Base-by-base conservation (phyloP, 495 filamentous ascomycete genomes). In the Halenospora varia region DNA sequence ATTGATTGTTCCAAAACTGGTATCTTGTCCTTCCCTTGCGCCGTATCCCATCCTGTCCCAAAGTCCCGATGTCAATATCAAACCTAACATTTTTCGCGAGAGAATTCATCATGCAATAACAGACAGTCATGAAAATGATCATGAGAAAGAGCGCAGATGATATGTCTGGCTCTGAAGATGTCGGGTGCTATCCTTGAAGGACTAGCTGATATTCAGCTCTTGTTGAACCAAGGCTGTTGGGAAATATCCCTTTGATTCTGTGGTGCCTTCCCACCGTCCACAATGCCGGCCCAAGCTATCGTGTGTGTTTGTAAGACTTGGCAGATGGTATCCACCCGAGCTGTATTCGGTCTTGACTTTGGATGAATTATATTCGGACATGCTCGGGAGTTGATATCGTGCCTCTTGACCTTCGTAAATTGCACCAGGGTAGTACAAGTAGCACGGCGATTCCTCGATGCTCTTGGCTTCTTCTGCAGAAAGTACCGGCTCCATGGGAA, bases 281-380 rank as follows among this genome's bases (percentile, higher is more conserved):
- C 62, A 65, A 20, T 53, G 49, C 25, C 63, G 41, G 8, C 60
- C 61, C 19, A 57, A 41, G 0, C 51, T 35, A 10, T 59, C 62
- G 13, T 55, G 47, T 8, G 26, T 57, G 45, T 48, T 52, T 15
- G 42, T 60, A 17, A 68, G 23, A 24, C 62, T 63, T 9, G 65
- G 65, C 9, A 68, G 55, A 10, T 51, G 40, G 19, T 55, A 62
- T 1, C 61, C 54, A 17, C 53, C 35, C 19, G 44, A 25, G 3
- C 56, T 35, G 48, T 61, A 65, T 24, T 68, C 62, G 0, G 56
- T 39, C 57, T 68, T 68, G 24, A 62, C 25, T 45, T 55, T 68
- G 10, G 39, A 39, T 15, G 51, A 41, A 40, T 44, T 26, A 29
- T 55, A 65, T 18, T 61, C 53, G 3, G 47, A 17, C 35, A 66